These are phyloP conservation scores for Allomyces javanicus DNA, from an alignment of 192 early-diverging fungal genomes.

Conservation along the genomic window DNA sequence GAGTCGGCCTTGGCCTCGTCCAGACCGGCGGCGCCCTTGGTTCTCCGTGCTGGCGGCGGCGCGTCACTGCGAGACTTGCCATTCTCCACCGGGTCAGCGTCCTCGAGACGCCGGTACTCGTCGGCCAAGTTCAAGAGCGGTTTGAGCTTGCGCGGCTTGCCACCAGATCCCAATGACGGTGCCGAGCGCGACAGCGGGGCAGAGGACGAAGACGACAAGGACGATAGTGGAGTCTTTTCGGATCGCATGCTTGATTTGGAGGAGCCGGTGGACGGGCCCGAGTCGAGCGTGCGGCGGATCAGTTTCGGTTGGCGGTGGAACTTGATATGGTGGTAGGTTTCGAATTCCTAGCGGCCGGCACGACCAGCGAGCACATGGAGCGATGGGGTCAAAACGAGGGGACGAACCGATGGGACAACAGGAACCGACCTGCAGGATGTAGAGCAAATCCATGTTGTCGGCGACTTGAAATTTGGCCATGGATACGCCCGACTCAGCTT, in stretches of 20 bases:
- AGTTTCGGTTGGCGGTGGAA: constrained; percentile 30
- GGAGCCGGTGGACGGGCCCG: too few relatives aligned
- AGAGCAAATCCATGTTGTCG: constrained; percentile 31
- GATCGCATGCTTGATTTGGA: too few relatives aligned
- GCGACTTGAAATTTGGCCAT: constrained; percentile 19
- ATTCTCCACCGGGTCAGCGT: constrained; percentile 4
- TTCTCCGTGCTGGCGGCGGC: not conserved
- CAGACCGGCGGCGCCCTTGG: too few relatives aligned
- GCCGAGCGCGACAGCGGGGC: too few relatives aligned
- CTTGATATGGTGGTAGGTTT: constrained; percentile 28
- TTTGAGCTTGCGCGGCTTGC: not conserved
- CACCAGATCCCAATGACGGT: not conserved
- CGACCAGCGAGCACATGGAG: too few relatives aligned
- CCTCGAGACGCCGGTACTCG: constrained; percentile 1
- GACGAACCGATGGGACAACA: too few relatives aligned
- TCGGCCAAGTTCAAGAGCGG: not conserved
- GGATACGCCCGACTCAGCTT: constrained; percentile 22
- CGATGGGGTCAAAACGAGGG: too few relatives aligned
- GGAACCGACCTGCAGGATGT: constrained; percentile 15
- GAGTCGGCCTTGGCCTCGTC: too few relatives aligned
- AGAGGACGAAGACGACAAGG: too few relatives aligned
- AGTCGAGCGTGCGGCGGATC: constrained; percentile 6
- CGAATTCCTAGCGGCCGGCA: constrained; percentile 15
- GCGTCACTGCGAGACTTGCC: not conserved
- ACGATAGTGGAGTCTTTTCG: too few relatives aligned